Percentiles rank a stretch among this genome's conserved stretches.
Evolutionary conservation across 192 early-diverging fungal genomes (phyloP).

Genomic region (Entomortierella chlamydospora): DNA sequence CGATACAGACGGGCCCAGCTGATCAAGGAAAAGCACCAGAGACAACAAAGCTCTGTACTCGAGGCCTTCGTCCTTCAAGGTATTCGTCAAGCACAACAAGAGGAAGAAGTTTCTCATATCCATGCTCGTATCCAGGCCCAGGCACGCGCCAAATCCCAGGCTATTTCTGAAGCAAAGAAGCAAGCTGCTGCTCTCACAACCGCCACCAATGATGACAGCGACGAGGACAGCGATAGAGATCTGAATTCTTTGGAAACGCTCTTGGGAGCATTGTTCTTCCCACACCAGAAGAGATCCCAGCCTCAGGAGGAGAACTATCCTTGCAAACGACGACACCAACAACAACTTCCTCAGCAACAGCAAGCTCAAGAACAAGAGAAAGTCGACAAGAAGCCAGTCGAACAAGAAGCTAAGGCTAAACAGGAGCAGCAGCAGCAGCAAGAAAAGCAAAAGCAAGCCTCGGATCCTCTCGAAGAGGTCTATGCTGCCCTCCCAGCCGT

Average conservation of each 20-base stretch:
- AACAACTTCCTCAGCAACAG: conserved; percentile 11
- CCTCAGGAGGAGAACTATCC: conserved; percentile 23
- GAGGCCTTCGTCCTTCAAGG: not conserved
- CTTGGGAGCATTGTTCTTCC: conserved; percentile 17
- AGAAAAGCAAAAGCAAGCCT: not conserved
- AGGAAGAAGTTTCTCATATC: not conserved
- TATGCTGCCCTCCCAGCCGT: conserved; percentile 2
- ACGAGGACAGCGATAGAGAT: not conserved
- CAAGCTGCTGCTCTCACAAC: not conserved
- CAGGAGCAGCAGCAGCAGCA: not conserved
- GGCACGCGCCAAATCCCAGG: not conserved
- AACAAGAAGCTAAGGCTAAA: not conserved
- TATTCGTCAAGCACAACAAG: not conserved
- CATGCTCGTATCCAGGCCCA: not conserved
- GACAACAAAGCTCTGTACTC: not conserved
- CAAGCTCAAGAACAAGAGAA: not conserved
- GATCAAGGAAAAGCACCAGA: not conserved
- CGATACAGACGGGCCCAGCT: conserved; percentile 8
- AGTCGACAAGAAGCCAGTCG: not conserved
- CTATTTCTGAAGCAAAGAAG: conserved; percentile 1
- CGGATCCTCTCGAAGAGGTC: not conserved
- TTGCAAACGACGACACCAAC: conserved; percentile 23
- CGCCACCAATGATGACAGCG: not conserved
- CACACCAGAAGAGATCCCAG: conserved; percentile 9
- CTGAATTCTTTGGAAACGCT: conserved; percentile 12